Base-by-base conservation (phyloP, 805 yeast genomes). In the Saccharomycopsis capsularis region DNA sequence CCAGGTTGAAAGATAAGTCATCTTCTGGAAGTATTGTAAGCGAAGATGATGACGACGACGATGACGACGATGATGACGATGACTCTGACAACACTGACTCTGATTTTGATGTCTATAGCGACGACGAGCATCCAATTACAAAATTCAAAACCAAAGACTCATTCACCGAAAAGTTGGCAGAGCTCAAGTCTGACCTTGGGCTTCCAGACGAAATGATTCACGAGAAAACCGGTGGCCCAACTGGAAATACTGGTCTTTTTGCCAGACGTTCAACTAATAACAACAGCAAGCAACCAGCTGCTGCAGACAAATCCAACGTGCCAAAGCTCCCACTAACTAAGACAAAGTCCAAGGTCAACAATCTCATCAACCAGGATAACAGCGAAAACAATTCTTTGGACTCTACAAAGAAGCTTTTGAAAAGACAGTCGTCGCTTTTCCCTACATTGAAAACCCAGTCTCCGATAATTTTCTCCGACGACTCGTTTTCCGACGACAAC, bases 381-480 rank as follows among this genome's bases (percentile, higher is more conserved):
- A 22, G 16, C 18, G 51, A 37, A 18, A 2, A 15, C 11, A 27
- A 44, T 9, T 45, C 52, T 21, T 22, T 18, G 25, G 41, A 30
- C 6, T 48, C 52, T 1, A 34, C 40, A 3, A 50, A 35, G 18
- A 36, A n/a, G n/a, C 34, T 47, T 30, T 38, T 51, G 23, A 44
- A 48, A 16, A 44, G 42, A 19, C 47, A 45, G 27, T 46, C 52
- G 22, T 48, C 52, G 13, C 18, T 52, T 7, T 48, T 48, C 19
- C 42, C 50, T 16, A 32, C 23, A 16, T 42, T 43, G 6, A 42
- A 34, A 11, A 47, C 47, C n/a, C 23, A 34, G 18, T 45, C 36
- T 21, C 38, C 54, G 9, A 36, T 52, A 3, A n/a, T 52, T 7
- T 40, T 50, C 21, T 48, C 53, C n/a, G 55, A 52, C 34, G 48